phyloP scores from a whole-genome alignment of 2,329 filamentous ascomycete species.

The Ramularia collo-cygni region DNA sequence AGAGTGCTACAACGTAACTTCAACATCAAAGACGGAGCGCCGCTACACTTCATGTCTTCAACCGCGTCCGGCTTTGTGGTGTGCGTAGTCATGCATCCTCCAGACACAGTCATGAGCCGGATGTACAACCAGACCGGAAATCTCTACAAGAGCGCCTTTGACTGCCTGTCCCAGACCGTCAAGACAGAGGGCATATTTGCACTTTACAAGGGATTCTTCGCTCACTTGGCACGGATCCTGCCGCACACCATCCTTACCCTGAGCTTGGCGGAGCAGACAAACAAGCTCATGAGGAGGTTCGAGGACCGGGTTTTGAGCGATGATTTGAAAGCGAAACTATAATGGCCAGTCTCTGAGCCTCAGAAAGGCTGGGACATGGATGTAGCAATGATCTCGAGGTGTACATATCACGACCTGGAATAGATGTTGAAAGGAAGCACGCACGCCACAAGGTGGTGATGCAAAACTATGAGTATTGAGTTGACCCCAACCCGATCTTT shows the following conservation, averaged over 20 bases:
- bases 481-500: no score
- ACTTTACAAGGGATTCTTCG: conserved; percentile 96
- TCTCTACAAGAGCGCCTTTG: conserved; percentile 87
- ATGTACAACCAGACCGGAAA: conserved; percentile 99
- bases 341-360: background rate
- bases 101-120: conserved; percentile 97
- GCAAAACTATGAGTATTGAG: no score
- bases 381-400: no score
- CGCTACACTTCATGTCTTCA: conserved; percentile 81
- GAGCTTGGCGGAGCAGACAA: conserved; percentile 91
- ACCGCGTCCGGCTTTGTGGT: conserved; percentile 91
- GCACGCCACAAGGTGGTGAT: no score
- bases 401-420: no score
- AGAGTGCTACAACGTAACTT: conserved; percentile 72
- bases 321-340: conserved; percentile 23
- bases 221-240: conserved; percentile 86
- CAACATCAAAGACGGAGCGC: conserved; percentile 83
- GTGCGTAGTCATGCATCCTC: conserved; percentile 96
- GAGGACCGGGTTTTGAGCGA: conserved; percentile 51
- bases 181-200: conserved; percentile 85
- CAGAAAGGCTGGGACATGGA: no score
- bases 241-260: conserved; percentile 81
- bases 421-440: no score
- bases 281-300: conserved; percentile 77
- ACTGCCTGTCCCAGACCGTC: conserved; percentile 86